phyloP scores from a whole-genome alignment of 129 eudicot species.

The Scalesia atractyloides region DNA sequence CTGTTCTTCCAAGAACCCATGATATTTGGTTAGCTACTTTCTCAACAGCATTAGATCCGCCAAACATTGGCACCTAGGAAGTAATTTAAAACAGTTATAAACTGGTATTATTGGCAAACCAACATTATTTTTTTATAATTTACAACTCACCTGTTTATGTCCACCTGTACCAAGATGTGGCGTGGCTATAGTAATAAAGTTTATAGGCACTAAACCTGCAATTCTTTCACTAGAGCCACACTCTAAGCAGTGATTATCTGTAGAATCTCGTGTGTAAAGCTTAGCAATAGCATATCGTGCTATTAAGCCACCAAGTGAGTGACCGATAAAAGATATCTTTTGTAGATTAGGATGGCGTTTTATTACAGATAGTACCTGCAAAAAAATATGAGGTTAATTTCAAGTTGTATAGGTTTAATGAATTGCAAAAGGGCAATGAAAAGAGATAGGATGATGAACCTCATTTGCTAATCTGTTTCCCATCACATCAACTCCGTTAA shows the following conservation, averaged over 20 bases:
- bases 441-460: conserved; percentile 43
- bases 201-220: conserved; percentile 85
- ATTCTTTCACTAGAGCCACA: conserved; percentile 40
- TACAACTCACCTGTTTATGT: conserved; percentile 66
- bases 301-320: conserved; percentile 93
- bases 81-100: not conserved
- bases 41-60: conserved; percentile 69
- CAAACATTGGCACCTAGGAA: conserved; percentile 76
- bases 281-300: conserved; percentile 89
- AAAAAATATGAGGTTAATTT: not conserved
- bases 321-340: conserved; percentile 88
- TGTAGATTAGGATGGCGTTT: conserved; percentile 62
- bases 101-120: conserved; percentile 1
- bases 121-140: not conserved
- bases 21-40: conserved; percentile 63
- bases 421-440: not conserved
- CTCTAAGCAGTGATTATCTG: conserved; percentile 21
- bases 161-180: conserved; percentile 97
- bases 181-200: conserved; percentile 81
- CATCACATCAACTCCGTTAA: conserved; percentile 98
- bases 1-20: conserved; percentile 88
- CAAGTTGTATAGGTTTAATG: not conserved
- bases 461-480: conserved; percentile 92
- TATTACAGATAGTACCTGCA: conserved; percentile 76
- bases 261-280: conserved; percentile 52